Evolutionary conservation across 208 protist species (phyloP).

Genomic region (Borovskyia barvae): DNA sequence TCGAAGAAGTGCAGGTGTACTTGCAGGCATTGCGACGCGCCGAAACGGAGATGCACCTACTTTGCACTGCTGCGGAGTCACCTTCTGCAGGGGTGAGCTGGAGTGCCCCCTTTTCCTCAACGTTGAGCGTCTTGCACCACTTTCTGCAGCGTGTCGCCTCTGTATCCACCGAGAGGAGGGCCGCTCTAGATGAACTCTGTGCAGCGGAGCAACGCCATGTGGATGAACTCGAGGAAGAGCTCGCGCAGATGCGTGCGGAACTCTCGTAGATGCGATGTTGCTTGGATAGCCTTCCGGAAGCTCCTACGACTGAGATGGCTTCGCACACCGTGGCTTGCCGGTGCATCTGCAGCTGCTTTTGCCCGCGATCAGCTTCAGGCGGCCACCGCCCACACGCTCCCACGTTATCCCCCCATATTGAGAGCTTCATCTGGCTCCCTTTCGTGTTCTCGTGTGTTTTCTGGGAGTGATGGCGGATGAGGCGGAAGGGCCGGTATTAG

Average conservation of each 20-base stretch:
- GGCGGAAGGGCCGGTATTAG: too few relatives aligned
- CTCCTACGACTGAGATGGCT: too few relatives aligned
- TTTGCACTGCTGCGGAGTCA: neutral
- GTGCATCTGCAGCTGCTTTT: too few relatives aligned
- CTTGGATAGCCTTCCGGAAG: too few relatives aligned
- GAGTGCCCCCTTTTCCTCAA: neutral
- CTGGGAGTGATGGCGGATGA: too few relatives aligned
- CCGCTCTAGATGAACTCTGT: conserved; percentile 6
- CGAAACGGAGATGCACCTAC: conserved; percentile 8
- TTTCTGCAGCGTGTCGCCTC: conserved; percentile 2
- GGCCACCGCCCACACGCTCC: too few relatives aligned
- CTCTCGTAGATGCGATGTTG: neutral
- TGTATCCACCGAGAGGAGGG: neutral
- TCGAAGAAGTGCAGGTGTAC: conserved; percentile 21
- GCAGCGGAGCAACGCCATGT: conserved; percentile 4
- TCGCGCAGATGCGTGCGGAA: neutral
- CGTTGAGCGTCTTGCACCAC: conserved; percentile 10
- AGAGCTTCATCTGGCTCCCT: too few relatives aligned
- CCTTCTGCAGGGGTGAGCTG: neutral
- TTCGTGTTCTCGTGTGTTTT: too few relatives aligned
- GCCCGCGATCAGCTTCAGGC: too few relatives aligned
- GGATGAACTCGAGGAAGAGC: conserved; percentile 8
- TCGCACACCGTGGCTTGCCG: too few relatives aligned
- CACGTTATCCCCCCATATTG: too few relatives aligned
- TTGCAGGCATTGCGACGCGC: conserved; percentile 25